phyloP scores from a whole-genome alignment of 1,284 basidiomycete genomes.

The Rhizopogon hawkerae region DNA sequence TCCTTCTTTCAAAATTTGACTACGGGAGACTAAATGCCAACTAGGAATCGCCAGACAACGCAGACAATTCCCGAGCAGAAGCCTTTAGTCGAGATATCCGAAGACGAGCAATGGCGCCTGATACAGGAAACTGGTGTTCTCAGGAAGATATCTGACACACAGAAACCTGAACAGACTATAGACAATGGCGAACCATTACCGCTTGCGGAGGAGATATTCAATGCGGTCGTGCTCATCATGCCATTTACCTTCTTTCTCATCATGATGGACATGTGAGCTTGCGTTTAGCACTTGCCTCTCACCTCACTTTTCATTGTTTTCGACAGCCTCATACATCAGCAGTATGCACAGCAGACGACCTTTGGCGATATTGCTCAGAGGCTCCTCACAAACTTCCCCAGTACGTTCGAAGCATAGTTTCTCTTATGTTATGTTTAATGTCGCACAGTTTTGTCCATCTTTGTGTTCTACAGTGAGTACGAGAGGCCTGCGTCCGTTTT shows the following conservation, averaged over 20 bases:
- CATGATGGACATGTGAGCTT: constrained; percentile 70
- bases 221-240: constrained; percentile 51
- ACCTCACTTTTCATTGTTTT: constrained; percentile 8
- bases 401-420: constrained; percentile 33
- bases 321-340: constrained; percentile 62
- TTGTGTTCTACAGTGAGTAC: constrained; percentile 69
- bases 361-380: constrained; percentile 41
- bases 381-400: constrained; percentile 56
- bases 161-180: background rate
- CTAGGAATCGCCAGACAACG: constrained; percentile 29
- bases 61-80: constrained; percentile 14
- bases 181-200: constrained; percentile 34
- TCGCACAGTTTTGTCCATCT: constrained; percentile 52
- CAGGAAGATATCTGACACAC: constrained; percentile 28
- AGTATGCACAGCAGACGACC: constrained; percentile 55
- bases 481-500: background rate
- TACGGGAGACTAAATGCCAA: no score
- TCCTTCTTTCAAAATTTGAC: no score
- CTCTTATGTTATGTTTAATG: constrained; percentile 1
- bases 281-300: background rate
- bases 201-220: constrained; percentile 64
- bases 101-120: constrained; percentile 71
- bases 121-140: constrained; percentile 62
- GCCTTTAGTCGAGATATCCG: constrained; percentile 43
- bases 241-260: constrained; percentile 64